Conservation (phyloP, 345 rosid genomes). For the Draba incana region DNA sequence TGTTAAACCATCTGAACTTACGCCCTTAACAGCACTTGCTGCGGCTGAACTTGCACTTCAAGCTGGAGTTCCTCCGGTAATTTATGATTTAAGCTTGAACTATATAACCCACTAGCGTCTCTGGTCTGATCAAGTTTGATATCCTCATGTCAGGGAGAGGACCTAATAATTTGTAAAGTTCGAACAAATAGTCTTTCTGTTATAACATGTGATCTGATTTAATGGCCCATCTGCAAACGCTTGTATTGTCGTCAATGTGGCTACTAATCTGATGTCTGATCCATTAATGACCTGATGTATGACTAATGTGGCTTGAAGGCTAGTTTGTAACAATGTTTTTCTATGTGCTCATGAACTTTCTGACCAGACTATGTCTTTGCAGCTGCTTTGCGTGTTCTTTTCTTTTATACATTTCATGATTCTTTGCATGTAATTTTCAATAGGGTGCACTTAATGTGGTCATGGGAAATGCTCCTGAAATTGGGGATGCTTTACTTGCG, state of each 20-base stretch:
- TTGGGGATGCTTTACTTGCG: constrained; percentile 79
- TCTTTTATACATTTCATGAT: constrained; percentile 2
- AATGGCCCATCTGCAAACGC: not conserved
- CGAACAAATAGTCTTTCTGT: not conserved
- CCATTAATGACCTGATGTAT: constrained; percentile 5
- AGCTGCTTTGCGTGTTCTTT: not conserved
- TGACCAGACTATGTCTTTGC: constrained; percentile 11
- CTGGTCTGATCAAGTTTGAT: constrained; percentile 18
- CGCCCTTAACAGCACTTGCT: constrained; percentile 94
- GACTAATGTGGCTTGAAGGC: constrained; percentile 24
- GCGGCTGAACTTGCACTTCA: constrained; percentile 94
- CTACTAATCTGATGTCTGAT: constrained; percentile 18
- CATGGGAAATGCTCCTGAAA: constrained; percentile 89
- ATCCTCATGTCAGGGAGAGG: constrained; percentile 12
- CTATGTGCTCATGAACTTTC: constrained; percentile 19
- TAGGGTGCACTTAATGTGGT: constrained; percentile 88
- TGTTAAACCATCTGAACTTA: constrained; percentile 93
- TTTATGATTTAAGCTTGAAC: constrained; percentile 37
- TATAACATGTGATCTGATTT: constrained; percentile 28
- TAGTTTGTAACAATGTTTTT: constrained; percentile 18
- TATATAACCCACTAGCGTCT: constrained; percentile 22
- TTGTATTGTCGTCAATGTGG: constrained; percentile 24
- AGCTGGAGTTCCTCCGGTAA: constrained; percentile 98
- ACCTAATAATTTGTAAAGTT: constrained; percentile 20
- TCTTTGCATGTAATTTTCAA: constrained; percentile 31